phyloP scores from a whole-genome alignment of 1,139 yeast genomes.

The Lodderomyces metapsilosis region DNA sequence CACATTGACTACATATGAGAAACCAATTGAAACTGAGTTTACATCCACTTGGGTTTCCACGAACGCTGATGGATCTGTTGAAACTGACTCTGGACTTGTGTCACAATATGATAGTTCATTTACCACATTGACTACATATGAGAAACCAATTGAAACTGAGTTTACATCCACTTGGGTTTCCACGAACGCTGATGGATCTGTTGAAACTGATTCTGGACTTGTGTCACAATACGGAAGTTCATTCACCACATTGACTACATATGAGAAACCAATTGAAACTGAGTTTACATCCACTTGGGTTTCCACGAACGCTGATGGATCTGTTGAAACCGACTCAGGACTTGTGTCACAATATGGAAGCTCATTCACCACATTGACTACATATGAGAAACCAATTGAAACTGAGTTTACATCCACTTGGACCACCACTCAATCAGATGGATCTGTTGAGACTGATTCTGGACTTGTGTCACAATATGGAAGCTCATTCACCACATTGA shows the following conservation, averaged over 20 bases:
- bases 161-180: constrained; percentile 12
- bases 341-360: constrained; percentile 12
- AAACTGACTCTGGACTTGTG: constrained; percentile 7
- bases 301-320: constrained; percentile 20
- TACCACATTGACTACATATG: too few relatives aligned
- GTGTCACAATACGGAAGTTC: constrained; percentile 6
- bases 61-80: constrained; percentile 14
- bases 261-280: constrained; percentile 9
- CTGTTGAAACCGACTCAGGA: constrained; percentile 17
- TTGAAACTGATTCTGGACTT: constrained; percentile 16
- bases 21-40: constrained; percentile 5
- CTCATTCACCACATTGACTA: constrained; percentile 6
- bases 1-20: constrained; percentile 1
- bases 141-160: constrained; percentile 4
- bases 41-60: constrained; percentile 7
- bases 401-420: constrained; percentile 15
- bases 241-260: constrained; percentile 5
- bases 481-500: constrained; percentile 5
- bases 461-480: constrained; percentile 8
- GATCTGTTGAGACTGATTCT: constrained; percentile 10
- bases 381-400: constrained; percentile 1
- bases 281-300: constrained; percentile 20
- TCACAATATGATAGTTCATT: not conserved
- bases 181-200: constrained; percentile 18
- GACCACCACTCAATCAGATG: constrained; percentile 6